phyloP scores from a whole-genome alignment of 2,329 filamentous ascomycete species.

The Aspergillus aculeatinus region DNA sequence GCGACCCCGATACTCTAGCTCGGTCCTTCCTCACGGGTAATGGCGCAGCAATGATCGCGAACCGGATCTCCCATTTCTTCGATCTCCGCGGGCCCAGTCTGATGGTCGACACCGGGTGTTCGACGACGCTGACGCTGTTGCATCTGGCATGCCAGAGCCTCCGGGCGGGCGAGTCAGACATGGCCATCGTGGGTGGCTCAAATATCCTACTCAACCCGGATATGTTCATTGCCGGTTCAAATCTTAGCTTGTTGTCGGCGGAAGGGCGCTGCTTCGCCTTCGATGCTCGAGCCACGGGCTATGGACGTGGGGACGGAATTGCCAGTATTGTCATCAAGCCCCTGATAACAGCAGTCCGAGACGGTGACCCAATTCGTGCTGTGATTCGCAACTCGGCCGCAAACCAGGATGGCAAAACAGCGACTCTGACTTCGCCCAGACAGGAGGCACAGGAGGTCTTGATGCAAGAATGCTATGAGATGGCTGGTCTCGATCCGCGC shows the following conservation, averaged over 20 bases:
- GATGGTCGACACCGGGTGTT: constrained; percentile 31
- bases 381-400: constrained; percentile 50
- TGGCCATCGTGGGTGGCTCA: constrained; percentile 16
- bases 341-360: not conserved
- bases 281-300: not conserved
- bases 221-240: not conserved
- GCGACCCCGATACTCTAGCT: constrained; percentile 24
- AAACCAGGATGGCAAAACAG: constrained; percentile 59
- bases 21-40: constrained; percentile 17
- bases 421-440: constrained; percentile 57
- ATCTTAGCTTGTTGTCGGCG: not conserved
- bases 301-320: constrained; percentile 9
- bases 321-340: constrained; percentile 1
- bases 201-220: constrained; percentile 7
- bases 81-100: constrained; percentile 28
- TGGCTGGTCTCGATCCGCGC: constrained; percentile 30
- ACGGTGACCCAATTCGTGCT: constrained; percentile 1
- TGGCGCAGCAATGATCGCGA: constrained; percentile 21
- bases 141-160: constrained; percentile 27
- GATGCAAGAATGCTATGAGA: constrained; percentile 35
- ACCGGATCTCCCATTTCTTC: constrained; percentile 32
- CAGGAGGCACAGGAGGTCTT: constrained; percentile 44
- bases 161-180: constrained; percentile 9
- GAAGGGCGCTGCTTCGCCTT: not conserved
- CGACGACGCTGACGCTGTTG: constrained; percentile 22